Conservation (phyloP, 2,329 filamentous ascomycete species). For the Colletotrichum brevisporum region DNA sequence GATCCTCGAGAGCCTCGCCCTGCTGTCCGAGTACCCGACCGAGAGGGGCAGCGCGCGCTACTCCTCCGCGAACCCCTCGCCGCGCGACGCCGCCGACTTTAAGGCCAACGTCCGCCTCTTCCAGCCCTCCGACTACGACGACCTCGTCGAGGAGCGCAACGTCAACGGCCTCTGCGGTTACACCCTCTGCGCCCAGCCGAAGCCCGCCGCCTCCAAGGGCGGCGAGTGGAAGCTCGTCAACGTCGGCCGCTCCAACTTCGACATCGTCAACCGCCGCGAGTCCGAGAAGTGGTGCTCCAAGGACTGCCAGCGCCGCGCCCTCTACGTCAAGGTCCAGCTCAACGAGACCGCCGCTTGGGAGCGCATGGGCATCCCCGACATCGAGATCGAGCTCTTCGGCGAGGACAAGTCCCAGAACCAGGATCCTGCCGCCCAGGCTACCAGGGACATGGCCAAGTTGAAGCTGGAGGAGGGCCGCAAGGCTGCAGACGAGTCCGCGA, state of each 20-base stretch:
- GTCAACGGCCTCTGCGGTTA: conserved; percentile 88
- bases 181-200: conserved; percentile 79
- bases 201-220: conserved; percentile 66
- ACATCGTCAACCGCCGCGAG: conserved; percentile 79
- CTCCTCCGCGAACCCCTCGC: conserved; percentile 63
- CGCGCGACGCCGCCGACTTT: conserved; percentile 75
- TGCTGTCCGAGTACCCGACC: conserved; percentile 74
- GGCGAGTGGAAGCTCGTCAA: conserved; percentile 78
- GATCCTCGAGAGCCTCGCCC: conserved; percentile 80
- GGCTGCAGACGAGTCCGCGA: conserved; percentile 54
- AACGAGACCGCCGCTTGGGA: conserved; percentile 90
- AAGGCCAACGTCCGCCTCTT: conserved; percentile 78
- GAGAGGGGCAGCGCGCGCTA: conserved; percentile 47
- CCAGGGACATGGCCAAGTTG: conserved; percentile 56
- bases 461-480: conserved; percentile 61
- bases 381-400: conserved; percentile 74
- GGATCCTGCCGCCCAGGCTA: conserved; percentile 57
- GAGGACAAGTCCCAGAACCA: conserved; percentile 68
- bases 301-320: conserved; percentile 81
- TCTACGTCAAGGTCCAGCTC: conserved; percentile 92
- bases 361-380: conserved; percentile 71
- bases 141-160: conserved; percentile 90
- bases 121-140: conserved; percentile 90
- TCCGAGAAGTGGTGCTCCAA: conserved; percentile 90
- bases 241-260: conserved; percentile 66